Evolutionary conservation across 306 rosid genomes (phyloP), one percentile per base, ranked within the genome.

Genomic region (Herpetospermum pedunculosum): DNA sequence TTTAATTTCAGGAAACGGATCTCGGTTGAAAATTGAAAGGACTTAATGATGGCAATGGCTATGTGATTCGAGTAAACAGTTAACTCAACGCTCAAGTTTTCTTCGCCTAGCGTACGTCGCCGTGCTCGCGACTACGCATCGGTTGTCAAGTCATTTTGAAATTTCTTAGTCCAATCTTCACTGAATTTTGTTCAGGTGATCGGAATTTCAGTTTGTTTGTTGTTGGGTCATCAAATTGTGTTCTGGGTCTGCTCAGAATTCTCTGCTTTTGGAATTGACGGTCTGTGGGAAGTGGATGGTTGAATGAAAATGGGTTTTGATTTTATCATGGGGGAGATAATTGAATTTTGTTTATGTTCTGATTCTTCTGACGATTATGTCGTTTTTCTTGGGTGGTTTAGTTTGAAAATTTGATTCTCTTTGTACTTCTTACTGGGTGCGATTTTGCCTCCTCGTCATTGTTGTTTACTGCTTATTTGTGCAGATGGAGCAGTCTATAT

Each of bases 401-500:
- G 18, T 41, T 23, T 26, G 34, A 13, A 15, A 41, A 12, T 43
- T 13, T 43, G 21, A 0, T 6, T 34, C 1, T 23, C 21, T 68
- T 43, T 68, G 2, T 65, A 37, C 6, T 52, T 50, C 48, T 72
- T 52, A 72, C 4, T 34, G 40, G 6, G 13, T 72, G 23, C 10
- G 54, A 26, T 44, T 68, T 52, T 21, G 29, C 49, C 48, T 72
- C 28, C 9, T 72, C n/a, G 32, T 8, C 28, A 29, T 63, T 38
- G 37, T 35, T 37, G 49, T 68, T 75, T 77, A 64, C 12, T 35
- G 37, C 7, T 73, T 8, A 19, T 75, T 57, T 26, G 32, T 47
- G 48, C 79, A 70, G 79, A 86, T 86, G 90, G 88, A 82, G 67
- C 80, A 70, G 6, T 80, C 90, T 38, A 77, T 84, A 6, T 63